Base-by-base conservation (phyloP, 2,329 filamentous ascomycete genomes). In the Curvularia sp. region DNA sequence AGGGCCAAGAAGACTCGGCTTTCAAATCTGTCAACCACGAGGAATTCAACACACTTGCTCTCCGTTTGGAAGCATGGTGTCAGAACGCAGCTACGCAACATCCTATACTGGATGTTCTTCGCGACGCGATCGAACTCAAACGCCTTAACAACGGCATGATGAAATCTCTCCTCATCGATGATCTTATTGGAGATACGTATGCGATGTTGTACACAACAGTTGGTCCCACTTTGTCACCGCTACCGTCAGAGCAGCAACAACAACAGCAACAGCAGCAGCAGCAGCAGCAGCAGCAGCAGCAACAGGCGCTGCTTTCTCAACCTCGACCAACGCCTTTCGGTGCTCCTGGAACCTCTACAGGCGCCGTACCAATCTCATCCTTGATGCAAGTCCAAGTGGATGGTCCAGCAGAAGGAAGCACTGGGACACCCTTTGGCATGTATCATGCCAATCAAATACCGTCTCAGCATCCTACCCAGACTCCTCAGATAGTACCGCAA, bases 151-250 rank as follows among this genome's bases (percentile, higher is more conserved):
- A 89, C 41, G 90, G 89, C 47, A 83, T 97, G 7, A 95, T 96
- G 85, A 97, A 97, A 77, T 86, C 89, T 0, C 86, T 88, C 0
- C 84, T 89, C 9, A 94, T 98, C 44, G 95, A 99, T 69, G 95
- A 99, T 71, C 84, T 98, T n/a, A 90, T 97, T 64, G 90, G 89
- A 22, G 95, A 99, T 77, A 88, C 91, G 49, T 99, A 97, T 76
- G 90, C 91, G 1, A 84, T 87, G 49, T 81, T 96, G 15, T 95
- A 92, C 72, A 83, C 84, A 18, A 85, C 89, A 30, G 80, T 93
- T 49, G 87, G 87, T 1, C 85, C 85, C 42, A 82, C 81, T 3
- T 78, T 92, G n/a, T 78, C 83, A 46, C 72, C 71, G 7, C 57
- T 75, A 79, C 84, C 22, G 80, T 64, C 84, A 77, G 66, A 84